Evolutionary conservation across 176 grass and related monocot species (phyloP).

Genomic region (Oryza longistaminata): DNA sequence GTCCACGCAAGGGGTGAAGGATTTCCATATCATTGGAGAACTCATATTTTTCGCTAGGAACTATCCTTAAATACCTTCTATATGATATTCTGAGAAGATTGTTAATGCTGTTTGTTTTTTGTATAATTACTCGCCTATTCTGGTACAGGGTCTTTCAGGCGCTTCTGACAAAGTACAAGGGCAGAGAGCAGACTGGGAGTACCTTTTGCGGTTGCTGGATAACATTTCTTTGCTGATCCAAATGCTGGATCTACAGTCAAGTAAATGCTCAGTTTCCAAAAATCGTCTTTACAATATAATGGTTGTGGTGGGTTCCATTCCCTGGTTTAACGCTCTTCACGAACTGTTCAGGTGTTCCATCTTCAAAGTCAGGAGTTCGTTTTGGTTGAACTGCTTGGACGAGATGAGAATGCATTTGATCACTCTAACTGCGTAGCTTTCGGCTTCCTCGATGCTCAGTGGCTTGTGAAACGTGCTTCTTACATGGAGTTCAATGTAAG

Average conservation of each 20-base stretch:
- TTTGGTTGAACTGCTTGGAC: constrained; percentile 74
- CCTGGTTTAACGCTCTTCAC: not conserved
- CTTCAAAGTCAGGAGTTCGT: constrained; percentile 68
- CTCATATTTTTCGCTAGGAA: constrained; percentile 89
- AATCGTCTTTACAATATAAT: not conserved
- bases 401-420: constrained; percentile 85
- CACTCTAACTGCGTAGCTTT: constrained; percentile 88
- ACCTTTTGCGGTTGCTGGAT: constrained; percentile 93
- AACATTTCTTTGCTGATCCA: constrained; percentile 96
- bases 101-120: not conserved
- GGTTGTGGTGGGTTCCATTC: not conserved
- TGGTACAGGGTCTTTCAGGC: constrained; percentile 67
- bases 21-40: constrained; percentile 84
- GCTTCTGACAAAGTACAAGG: constrained; percentile 82
- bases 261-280: constrained; percentile 32
- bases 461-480: constrained; percentile 85
- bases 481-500: constrained; percentile 99
- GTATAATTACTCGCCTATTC: not conserved
- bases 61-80: constrained; percentile 56
- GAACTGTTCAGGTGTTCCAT: constrained; percentile 51
- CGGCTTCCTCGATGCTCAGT: constrained; percentile 84
- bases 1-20: constrained; percentile 75
- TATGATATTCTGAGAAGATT: constrained; percentile 4
- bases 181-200: constrained; percentile 84
- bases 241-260: constrained; percentile 86